A percentile compares a stretch with the other conserved stretches of the same genome.
These are phyloP conservation scores for Apiospora phragmitis DNA, from an alignment of 2,329 filamentous ascomycete species.

Conservation along the genomic window DNA sequence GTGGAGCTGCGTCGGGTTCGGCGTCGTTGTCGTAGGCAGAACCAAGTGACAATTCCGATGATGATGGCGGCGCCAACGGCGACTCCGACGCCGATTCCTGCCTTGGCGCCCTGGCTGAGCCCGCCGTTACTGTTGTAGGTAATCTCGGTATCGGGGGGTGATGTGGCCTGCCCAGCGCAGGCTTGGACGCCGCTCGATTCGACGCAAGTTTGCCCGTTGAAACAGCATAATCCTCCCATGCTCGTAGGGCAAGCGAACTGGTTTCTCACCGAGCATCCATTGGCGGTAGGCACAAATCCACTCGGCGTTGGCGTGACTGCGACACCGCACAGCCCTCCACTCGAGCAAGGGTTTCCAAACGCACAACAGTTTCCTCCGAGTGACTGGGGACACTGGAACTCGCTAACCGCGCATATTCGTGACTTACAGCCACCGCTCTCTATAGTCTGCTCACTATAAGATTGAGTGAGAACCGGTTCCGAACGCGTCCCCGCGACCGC, in stretches of 20 bases:
- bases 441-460: conserved; percentile 15
- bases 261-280: conserved; percentile 43
- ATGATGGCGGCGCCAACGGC: conserved; percentile 43
- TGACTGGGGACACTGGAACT: conserved; percentile 43
- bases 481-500: conserved; percentile 21
- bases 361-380: conserved; percentile 52
- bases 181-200: conserved; percentile 28
- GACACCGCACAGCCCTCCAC: conserved; percentile 36
- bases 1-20: background rate
- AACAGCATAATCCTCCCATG: conserved; percentile 52
- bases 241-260: conserved; percentile 43
- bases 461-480: conserved; percentile 15
- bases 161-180: conserved; percentile 41
- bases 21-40: conserved; percentile 38
- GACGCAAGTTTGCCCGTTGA: conserved; percentile 41
- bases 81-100: conserved; percentile 57
- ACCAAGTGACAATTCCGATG: conserved; percentile 46
- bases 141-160: conserved; percentile 34
- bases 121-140: conserved; percentile 27
- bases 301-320: conserved; percentile 24
- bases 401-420: conserved; percentile 27
- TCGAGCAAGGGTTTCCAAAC: conserved; percentile 44
- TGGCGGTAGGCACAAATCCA: conserved; percentile 36
- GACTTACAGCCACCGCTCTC: conserved; percentile 9
- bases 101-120: conserved; percentile 52